Base-by-base conservation (phyloP, 805 yeast genomes). In the Citeromyces nyonsensis region DNA sequence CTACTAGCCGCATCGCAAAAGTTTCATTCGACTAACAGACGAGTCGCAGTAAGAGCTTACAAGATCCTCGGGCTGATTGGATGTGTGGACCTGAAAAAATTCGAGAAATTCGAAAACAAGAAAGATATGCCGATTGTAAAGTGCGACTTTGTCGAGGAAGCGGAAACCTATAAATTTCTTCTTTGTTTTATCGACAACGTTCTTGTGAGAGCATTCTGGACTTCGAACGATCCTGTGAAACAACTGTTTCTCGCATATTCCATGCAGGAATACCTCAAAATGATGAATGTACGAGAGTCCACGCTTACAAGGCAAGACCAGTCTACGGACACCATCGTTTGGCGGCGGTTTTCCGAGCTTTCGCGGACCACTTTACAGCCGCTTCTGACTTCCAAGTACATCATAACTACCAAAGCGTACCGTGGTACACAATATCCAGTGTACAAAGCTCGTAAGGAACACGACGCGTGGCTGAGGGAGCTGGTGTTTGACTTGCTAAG, bases 161-260 rank as follows among this genome's bases (percentile, higher is more conserved):
- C 48, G 4, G 95, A 86, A 42, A 68, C 69, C n/a, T 57, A 69
- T 2, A 61, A 59, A 9, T 83, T 88, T 44, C 59, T 84, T 24
- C 57, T 69, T 3, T 61, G 65, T 42, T 70, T 86, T 31, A 57
- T 86, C 24, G 76, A 81, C 37, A 64, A 68, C 34, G 62, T 71
- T 36, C 60, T 91, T n/a, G 78, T 86, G 6, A 84, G 82, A 24
- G 72, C 84, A 1, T 86, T 85, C 51, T 77, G 93, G 73, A 85
- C 95, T 0, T 78, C 95, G 2, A 80, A 78, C 24, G 85, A 85
- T 45, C 95, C 97, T 0, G 68, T 71, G 14, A 70, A 73, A 31
- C 98, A 91, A 49, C 61, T 81, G 36, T 81, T 78, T 45, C 63
- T 85, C 25, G 95, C 95, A 0, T 79, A 70, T 50, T 79, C 88